phyloP scores from a whole-genome alignment of 257 asterid species.

The Verbena officinalis region DNA sequence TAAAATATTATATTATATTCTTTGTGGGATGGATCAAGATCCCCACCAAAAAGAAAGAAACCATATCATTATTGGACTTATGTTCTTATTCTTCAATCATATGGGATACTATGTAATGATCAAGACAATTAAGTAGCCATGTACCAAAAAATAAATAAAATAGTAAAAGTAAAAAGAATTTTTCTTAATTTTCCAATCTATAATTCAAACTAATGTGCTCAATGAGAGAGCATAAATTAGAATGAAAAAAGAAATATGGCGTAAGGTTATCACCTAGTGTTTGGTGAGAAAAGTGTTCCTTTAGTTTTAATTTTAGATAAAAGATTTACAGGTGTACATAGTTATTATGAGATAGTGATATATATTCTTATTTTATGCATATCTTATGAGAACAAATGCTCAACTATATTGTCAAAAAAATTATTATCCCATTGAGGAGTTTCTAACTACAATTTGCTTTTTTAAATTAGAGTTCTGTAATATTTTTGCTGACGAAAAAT shows the following conservation, averaged over 20 bases:
- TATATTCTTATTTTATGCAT: not conserved
- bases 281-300: not conserved
- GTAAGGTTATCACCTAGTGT: not conserved
- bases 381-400: not conserved
- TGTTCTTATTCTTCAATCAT: conserved; percentile 36
- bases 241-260: not conserved
- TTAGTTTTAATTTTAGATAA: not conserved
- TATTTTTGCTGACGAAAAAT: no score
- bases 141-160: not conserved
- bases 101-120: conserved; percentile 19
- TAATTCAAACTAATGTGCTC: not conserved
- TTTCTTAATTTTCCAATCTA: not conserved
- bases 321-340: not conserved
- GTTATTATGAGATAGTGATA: not conserved
- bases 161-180: not conserved
- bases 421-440: no score
- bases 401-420: no score
- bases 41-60: conserved; percentile 1
- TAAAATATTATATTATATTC: conserved; percentile 22
- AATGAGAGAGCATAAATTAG: not conserved
- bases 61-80: conserved; percentile 7
- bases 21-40: conserved; percentile 21
- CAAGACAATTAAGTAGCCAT: not conserved
- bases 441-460: no score
- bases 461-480: no score